Percentiles rank a stretch among this genome's conserved stretches.
Conservation (phyloP, 169 alveolate genomes). For the Plasmodium coatneyi region DNA sequence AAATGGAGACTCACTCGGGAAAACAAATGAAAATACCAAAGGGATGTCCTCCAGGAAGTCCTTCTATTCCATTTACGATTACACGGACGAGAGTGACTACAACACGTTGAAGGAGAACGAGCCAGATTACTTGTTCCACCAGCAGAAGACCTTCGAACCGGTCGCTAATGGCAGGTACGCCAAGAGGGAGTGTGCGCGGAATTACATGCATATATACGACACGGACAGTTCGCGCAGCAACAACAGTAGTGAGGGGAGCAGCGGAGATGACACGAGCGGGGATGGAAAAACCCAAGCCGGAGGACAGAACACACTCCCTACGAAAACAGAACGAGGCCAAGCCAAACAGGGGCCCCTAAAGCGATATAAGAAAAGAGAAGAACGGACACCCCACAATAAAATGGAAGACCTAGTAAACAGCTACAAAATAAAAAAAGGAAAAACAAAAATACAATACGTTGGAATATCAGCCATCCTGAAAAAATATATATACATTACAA, state of each 20-base stretch:
- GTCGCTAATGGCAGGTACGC: neutral
- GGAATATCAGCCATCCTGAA: conserved; percentile 38
- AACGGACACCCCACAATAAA: neutral
- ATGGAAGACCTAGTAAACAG: neutral
- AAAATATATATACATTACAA: conserved; percentile 36
- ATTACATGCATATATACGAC: conserved; percentile 56
- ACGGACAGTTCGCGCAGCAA: conserved; percentile 10
- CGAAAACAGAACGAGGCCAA: neutral
- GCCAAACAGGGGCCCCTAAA: neutral
- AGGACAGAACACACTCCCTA: neutral
- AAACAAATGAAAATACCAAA: neutral
- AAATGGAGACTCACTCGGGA: neutral
- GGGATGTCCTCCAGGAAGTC: conserved; percentile 28
- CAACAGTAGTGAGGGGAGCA: neutral
- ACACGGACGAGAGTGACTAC: conserved; percentile 60
- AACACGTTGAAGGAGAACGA: neutral
- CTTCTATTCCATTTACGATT: conserved; percentile 56
- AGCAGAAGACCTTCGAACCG: neutral
- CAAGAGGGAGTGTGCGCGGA: neutral
- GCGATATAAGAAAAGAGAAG: neutral
- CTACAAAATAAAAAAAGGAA: conserved; percentile 13
- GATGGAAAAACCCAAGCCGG: neutral
- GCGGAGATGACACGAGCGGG: neutral
- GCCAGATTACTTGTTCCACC: neutral
- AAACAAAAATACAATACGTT: conserved; percentile 23